Evolutionary conservation across 768 basidiomycete species (phyloP).

Genomic region (Phlegmacium glaucopus): DNA sequence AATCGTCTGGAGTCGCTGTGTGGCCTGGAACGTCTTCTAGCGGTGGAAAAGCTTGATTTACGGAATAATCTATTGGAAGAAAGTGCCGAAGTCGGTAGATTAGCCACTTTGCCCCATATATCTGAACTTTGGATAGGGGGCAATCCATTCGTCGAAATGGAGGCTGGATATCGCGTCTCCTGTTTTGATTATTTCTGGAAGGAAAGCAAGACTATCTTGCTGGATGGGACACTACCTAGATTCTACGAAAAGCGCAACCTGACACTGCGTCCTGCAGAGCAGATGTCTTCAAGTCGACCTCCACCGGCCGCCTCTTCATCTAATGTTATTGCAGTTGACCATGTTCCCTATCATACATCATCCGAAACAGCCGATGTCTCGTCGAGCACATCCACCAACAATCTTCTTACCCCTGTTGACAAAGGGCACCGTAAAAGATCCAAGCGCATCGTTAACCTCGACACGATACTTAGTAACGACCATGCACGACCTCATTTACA

Average conservation of each 20-base stretch:
- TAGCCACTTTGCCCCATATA: constrained; percentile 78
- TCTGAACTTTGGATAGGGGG: constrained; percentile 79
- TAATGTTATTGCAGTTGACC: constrained; percentile 50
- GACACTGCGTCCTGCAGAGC: constrained; percentile 40
- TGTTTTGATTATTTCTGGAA: constrained; percentile 84
- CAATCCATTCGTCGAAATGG: constrained; percentile 75
- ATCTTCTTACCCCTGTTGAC: constrained; percentile 16
- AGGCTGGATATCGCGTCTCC: constrained; percentile 69
- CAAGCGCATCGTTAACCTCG: constrained; percentile 79
- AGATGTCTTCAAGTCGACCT: constrained; percentile 48
- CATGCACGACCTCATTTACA: constrained; percentile 23
- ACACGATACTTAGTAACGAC: constrained; percentile 46
- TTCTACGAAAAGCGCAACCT: constrained; percentile 70
- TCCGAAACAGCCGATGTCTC: neutral
- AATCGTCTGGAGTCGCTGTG: constrained; percentile 95
- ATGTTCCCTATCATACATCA: constrained; percentile 19
- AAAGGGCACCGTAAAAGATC: constrained; percentile 55
- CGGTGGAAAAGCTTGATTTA: constrained; percentile 83
- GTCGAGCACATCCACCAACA: constrained; percentile 4
- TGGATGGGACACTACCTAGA: constrained; percentile 72
- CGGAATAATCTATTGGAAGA: constrained; percentile 79
- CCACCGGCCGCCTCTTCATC: constrained; percentile 45
- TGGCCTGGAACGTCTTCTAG: constrained; percentile 86
- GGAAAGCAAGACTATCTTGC: constrained; percentile 72
- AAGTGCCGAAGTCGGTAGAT: constrained; percentile 77